Conservation (phyloP, 176 grass and related monocot genomes). For the Carex pumila region DNA sequence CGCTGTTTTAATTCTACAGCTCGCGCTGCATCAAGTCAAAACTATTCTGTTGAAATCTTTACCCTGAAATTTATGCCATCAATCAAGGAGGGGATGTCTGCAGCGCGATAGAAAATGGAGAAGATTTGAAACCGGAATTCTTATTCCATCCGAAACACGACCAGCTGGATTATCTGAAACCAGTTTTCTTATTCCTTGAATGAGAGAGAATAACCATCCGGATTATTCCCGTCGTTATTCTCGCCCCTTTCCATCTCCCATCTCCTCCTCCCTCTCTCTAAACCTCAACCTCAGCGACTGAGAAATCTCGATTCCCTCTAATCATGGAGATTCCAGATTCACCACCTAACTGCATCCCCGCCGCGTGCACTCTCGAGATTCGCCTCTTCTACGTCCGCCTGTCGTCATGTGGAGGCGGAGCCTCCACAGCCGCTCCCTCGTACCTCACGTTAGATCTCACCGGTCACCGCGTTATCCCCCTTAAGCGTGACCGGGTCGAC, state of each 20-base stretch:
- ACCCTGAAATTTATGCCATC: neutral
- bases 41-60: no score
- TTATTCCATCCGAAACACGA: neutral
- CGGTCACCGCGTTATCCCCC: slow-evolving; percentile 26
- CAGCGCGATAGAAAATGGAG: neutral
- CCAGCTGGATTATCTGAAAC: neutral
- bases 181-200: neutral
- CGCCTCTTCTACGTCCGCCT: slow-evolving; percentile 89
- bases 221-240: slow-evolving; percentile 23
- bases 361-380: slow-evolving; percentile 41
- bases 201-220: neutral
- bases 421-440: slow-evolving; percentile 29
- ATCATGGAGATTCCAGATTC: slow-evolving; percentile 31
- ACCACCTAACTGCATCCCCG: slow-evolving; percentile 9
- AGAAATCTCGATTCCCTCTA: neutral
- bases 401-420: slow-evolving; percentile 24
- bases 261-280: neutral
- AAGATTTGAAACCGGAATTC: neutral
- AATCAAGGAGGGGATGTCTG: neutral
- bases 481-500: slow-evolving; percentile 66
- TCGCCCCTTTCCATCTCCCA: neutral
- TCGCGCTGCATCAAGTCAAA: no score
- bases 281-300: neutral
- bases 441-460: slow-evolving; percentile 31
- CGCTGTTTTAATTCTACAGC: no score